Conservation (phyloP, 1,284 basidiomycete species). For the Sporisorium scitamineum region DNA sequence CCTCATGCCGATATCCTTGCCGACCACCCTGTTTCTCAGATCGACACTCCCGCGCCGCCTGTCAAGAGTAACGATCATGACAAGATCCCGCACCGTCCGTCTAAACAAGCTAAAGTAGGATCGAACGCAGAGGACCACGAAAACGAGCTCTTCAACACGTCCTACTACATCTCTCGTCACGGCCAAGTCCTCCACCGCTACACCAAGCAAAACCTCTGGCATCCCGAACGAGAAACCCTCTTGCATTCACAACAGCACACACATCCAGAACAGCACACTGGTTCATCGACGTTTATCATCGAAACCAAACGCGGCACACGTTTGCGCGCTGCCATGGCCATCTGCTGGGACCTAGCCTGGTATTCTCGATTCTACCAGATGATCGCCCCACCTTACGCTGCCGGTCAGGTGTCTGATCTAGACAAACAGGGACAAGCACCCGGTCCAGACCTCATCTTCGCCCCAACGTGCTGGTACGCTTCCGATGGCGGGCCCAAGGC, state of each 20-base stretch:
- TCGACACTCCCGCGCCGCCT: neutral
- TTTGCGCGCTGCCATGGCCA: slow-evolving; percentile 56
- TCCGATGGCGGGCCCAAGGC: slow-evolving; percentile 60
- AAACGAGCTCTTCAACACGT: slow-evolving; percentile 63
- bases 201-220: slow-evolving; percentile 67
- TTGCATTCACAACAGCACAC: slow-evolving; percentile 44
- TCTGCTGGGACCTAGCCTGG: slow-evolving; percentile 68
- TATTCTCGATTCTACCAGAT: slow-evolving; percentile 60
- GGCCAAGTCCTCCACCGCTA: slow-evolving; percentile 59
- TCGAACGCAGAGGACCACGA: neutral
- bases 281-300: slow-evolving; percentile 52
- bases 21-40: slow-evolving; percentile 22
- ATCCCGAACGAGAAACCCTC: slow-evolving; percentile 62
- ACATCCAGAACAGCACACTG: slow-evolving; percentile 51
- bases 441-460: slow-evolving; percentile 66
- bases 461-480: slow-evolving; percentile 67
- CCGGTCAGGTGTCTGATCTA: slow-evolving; percentile 20
- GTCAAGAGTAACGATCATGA: slow-evolving; percentile 8
- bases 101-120: slow-evolving; percentile 3
- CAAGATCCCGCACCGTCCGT: slow-evolving; percentile 21
- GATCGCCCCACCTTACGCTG: slow-evolving; percentile 24
- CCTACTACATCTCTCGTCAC: slow-evolving; percentile 58
- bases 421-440: slow-evolving; percentile 34
- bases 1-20: slow-evolving; percentile 25
- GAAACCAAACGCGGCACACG: slow-evolving; percentile 56